Base-by-base conservation (phyloP, 78 protist species). In the Chrysochromulina tobinii region DNA sequence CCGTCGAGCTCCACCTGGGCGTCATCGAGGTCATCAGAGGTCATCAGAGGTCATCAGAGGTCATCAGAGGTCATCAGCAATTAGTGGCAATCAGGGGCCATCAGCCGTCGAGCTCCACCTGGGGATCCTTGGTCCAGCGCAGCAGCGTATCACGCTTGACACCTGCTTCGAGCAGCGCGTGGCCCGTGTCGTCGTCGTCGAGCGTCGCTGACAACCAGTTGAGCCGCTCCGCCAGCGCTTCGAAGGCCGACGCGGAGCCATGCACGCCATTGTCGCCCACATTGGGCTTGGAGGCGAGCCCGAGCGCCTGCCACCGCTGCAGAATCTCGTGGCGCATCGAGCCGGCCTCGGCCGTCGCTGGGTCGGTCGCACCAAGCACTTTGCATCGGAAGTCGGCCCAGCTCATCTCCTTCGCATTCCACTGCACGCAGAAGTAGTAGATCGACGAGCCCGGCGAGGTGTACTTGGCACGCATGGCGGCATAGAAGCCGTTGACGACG, bases 401-500 rank as follows among this genome's bases (percentile, higher is more conserved):
- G 69, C 69, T 18, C 50, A 93, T 48, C 12, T 4, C 14, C 25
- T 25, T 17, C 38, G 68, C 7, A 53, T 88, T 68, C 93, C 92
- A 93, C 68, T 75, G 48, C 48, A 93, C 92, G 6, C 72, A 50
- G 90, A 20, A 83, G 87, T 68, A 93, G 91, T 89, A 59, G 73
- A 93, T 79, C 21, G 25, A 6, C 0, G 68, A 5, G 6, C 91
- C 91, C 1, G 55, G 67, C 64, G 17, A 25, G 48, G 92, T 89
- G 90, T 79, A 93, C 90, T 89, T 67, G 48, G 51, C 79, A 1
- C 93, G 79, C 92, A 88, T 93, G 48, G 68, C 9, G 68, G 21
- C 23, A 93, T 81, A 93, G 81, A 93, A 93, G n/a, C 95, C 95
- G 93, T 93, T 93, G 72, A 89, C 79, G 54, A 83, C 89, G 72